Percentiles rank a stretch among this genome's conserved stretches.
Evolutionary conservation across 2,329 filamentous ascomycete genomes (phyloP).

Genomic region (Beauveria scarabaeidicola): DNA sequence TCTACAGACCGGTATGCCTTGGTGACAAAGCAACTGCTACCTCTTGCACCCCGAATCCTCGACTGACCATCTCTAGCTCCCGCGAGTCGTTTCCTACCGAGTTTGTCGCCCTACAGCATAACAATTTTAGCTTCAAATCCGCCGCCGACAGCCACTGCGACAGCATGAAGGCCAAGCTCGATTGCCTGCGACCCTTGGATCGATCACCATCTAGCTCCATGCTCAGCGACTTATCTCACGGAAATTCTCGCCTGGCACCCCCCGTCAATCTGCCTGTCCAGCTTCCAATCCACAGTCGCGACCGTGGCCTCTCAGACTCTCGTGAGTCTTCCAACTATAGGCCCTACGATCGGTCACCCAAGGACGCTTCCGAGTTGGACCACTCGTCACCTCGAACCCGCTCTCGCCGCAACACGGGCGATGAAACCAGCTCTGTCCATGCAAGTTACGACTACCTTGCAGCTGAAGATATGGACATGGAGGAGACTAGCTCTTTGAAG

Average conservation of each 20-base stretch:
- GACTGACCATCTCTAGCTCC: slow-evolving; percentile 22
- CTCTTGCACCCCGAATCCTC: slow-evolving; percentile 13
- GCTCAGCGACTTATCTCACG: slow-evolving; percentile 29
- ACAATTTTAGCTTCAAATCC: slow-evolving; percentile 39
- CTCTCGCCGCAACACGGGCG: slow-evolving; percentile 42
- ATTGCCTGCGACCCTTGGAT: slow-evolving; percentile 37
- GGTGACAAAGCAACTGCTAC: background rate
- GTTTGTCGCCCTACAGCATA: slow-evolving; percentile 41
- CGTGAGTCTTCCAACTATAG: slow-evolving; percentile 41
- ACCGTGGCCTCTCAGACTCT: slow-evolving; percentile 31
- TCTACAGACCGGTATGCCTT: slow-evolving; percentile 28
- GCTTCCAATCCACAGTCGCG: slow-evolving; percentile 30
- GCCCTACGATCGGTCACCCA: slow-evolving; percentile 34
- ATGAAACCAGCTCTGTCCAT: slow-evolving; percentile 39
- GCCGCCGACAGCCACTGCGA: slow-evolving; percentile 40
- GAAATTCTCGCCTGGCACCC: slow-evolving; percentile 34
- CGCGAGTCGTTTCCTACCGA: slow-evolving; percentile 32
- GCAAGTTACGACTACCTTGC: slow-evolving; percentile 33
- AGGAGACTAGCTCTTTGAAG: slow-evolving; percentile 43
- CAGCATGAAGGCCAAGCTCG: slow-evolving; percentile 47
- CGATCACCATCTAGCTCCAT: slow-evolving; percentile 37
- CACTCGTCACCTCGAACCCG: slow-evolving; percentile 40
- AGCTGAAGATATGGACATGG: slow-evolving; percentile 39
- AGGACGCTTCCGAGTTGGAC: slow-evolving; percentile 37
- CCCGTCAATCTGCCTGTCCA: slow-evolving; percentile 34